Base-by-base conservation (phyloP, 192 early-diverging fungal genomes). In the Coemansia sp. region DNA sequence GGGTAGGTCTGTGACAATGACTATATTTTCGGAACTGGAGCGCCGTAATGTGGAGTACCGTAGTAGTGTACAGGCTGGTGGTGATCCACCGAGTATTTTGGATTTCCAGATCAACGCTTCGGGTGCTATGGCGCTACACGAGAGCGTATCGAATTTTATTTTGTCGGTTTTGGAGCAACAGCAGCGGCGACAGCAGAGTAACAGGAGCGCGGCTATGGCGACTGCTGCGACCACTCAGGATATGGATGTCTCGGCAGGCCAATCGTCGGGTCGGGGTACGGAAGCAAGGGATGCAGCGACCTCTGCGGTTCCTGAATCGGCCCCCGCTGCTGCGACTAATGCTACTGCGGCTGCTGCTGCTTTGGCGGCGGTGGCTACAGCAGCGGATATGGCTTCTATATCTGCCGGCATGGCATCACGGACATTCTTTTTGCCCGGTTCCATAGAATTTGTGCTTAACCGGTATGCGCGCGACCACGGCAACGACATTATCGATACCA, bases 21-120 rank as follows among this genome's bases (percentile, higher is more conserved):
- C 71, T 0, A 60, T 67, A 74, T 42, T 41, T 67, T 0, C 59
- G 62, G 50, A 48, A 56, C 10, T 39, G 46, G 44, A 39, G 46
- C 22, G 22, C 28, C 18, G 19, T 33, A 20, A 6, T 26, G 17
- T 9, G 13, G 10, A 30, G 18, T n/a, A n/a, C n/a, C n/a, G n/a
- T n/a, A n/a, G n/a, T n/a, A n/a, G n/a, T n/a, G n/a, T n/a, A n/a
- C n/a, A n/a, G n/a, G n/a, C n/a, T n/a, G n/a, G n/a, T n/a, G n/a
- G n/a, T n/a, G n/a, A n/a, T n/a, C n/a, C n/a, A n/a, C n/a, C n/a
- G n/a, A n/a, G n/a, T n/a, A n/a, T n/a, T n/a, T n/a, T n/a, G n/a
- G 43, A 33, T 7, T 60, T 51, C 20, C 32, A 39, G 2, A 33
- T 60, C 49, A 43, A 60, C 20, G 29, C 39, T 0, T 23, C 25